Base-by-base conservation (phyloP, 1,139 yeast genomes). In the Blastobotrys elegans region DNA sequence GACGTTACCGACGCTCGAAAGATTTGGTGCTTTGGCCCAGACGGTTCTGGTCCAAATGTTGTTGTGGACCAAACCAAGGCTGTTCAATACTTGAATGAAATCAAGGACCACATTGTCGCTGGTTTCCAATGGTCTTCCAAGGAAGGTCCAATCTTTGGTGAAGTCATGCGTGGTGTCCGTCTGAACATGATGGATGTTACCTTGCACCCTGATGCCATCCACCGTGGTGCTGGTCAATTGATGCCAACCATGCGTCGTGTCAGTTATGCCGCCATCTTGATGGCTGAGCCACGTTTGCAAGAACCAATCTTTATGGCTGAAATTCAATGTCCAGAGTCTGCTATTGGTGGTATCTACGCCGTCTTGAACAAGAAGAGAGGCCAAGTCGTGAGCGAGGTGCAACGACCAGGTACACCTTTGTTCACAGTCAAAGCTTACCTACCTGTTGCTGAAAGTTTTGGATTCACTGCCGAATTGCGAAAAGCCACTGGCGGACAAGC, bases 11-110 rank as follows among this genome's bases (percentile, higher is more conserved):
- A 92, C 71, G 98, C 97, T 77, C 89, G 98, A 85, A 92, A 92
- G 94, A 92, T 92, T 72, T 92, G 98, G 98, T 89, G 97, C 86
- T 92, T 92, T 89, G 98, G 98, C 80, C 98, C 98, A 73, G 98
- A 92, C 71, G 97, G 97, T 78, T 81, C 80, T 74, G 98, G 98
- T 79, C 92, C 98, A 70, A 92, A 92, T 81, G 76, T 92, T 73
- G 97, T 92, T 72, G 95, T 92, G 76, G 98, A 92, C 80, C 97
- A 90, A 80, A 90, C 98, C 71, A 92, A 92, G 92, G 97, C 98
- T 69, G 97, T 92, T 58, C 97, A 92, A 80, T 92, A 90, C 90
- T 84, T 92, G 79, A 76, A 82, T 75, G 98, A 92, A 82, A 92
- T 92, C 82, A 92, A 92, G 87, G 98, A 92, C 76, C 90, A 96